Base-by-base conservation (phyloP, 306 rosid genomes). In the Glycyrrhiza uralensis region DNA sequence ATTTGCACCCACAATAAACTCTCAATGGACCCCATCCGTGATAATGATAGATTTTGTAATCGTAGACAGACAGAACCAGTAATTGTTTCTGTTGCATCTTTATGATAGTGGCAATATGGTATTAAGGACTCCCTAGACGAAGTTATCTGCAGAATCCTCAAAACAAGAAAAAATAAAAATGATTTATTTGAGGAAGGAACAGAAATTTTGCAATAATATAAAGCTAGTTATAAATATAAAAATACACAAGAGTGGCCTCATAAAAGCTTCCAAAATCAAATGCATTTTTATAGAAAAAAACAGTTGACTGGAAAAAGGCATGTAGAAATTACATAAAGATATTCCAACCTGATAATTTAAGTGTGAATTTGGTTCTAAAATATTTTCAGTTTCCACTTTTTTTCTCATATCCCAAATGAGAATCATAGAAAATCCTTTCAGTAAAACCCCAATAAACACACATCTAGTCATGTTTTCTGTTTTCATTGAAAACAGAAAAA, bases 1-100 rank as follows among this genome's bases (percentile, higher is more conserved):
- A 89, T 79, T 83, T 82, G 96, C 61, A 94, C 92, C 99, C 97
- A 91, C 70, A 88, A 61, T 47, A 87, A 80, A 78, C 77, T 86
- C 73, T 86, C 82, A 61, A 83, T 4, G 26, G 89, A 87, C 1
- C 96, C 96, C 33, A 94, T 66, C 82, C 95, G 83, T 7, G 95
- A 86, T 60, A 91, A 49, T 9, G 96, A 94, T 79, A 94, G 63
- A 70, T 85, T 86, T 79, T 84, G 90, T 66, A 94, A 64, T 50
- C 86, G 84, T 59, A 91, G 71, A 75, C 88, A 89, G 49, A 83
- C 66, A 81, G 66, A 60, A 68, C 72, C 79, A 52, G 75, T 77
- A 17, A 38, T 29, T 47, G 69, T 38, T 35, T 87, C 83, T 41
- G 58, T 49, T 58, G 70, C 71, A 20, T 64, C 81, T 84, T 72